Evolutionary conservation across 495 filamentous ascomycete species (phyloP), one percentile per base, ranked within the genome.

Genomic region (Penicillium ucsense): DNA sequence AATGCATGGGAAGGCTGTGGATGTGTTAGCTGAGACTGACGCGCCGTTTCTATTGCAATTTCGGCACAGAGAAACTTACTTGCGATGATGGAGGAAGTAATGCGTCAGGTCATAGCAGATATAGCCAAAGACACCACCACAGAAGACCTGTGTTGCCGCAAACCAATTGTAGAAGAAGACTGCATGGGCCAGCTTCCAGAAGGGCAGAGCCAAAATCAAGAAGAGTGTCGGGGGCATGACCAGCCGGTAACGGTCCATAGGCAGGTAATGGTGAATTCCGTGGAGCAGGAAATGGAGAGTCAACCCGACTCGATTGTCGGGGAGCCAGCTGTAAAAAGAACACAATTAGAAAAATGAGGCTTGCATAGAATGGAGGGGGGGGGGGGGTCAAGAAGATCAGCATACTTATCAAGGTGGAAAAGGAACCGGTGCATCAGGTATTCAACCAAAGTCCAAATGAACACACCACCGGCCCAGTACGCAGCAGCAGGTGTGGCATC

Each of bases 21-120:
- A 39, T 6, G 32, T 7, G 20, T 66, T 46, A 64, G 58, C 30
- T 48, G 43, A 10, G 35, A 34, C 7, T 4, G 3, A 12, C 3
- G 4, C 33, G 48, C 10, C 7, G 20, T 5, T 28, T 2, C 5
- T 38, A 49, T 9, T 9, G 9, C 6, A 12, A 12, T 10, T 33
- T 20, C 29, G 20, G 5, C 20, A 8, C 4, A 12, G 32, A 35
- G 49, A 31, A 55, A 76, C 79, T 68, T 61, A 85, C 81, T 86
- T 94, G 69, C 84, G 83, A 67, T 99, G 94, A 64, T 99, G 94
- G n/a, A 99, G 80, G 78, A 97, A 96, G 70, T 97, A 99, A 66
- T 99, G 94, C 9, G 92, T 97, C 71, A 95, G 50, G 61, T 99
- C 94, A 71, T 99, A 99, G 70, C 84, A 87, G 44, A 95, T 77